Conservation (phyloP, 116 monocot species). For the Cymodocea nodosa region DNA sequence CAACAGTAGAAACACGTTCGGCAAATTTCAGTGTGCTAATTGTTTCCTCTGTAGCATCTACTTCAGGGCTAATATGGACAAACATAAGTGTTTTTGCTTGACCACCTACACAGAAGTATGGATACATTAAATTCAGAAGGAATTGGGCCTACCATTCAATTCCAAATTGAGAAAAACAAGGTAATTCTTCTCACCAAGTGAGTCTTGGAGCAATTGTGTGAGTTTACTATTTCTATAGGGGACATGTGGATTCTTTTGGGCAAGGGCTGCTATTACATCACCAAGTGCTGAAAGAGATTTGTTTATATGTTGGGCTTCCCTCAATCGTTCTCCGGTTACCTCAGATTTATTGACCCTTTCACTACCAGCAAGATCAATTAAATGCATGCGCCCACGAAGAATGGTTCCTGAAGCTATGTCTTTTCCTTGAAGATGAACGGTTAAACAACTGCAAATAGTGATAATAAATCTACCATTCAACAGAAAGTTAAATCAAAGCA, state of each 20-base stretch:
- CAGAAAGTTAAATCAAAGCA: neutral
- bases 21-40: conserved; percentile 98
- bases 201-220: conserved; percentile 92
- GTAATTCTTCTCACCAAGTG: conserved; percentile 52
- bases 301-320: conserved; percentile 97
- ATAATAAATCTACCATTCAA: neutral
- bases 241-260: conserved; percentile 78
- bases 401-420: conserved; percentile 66
- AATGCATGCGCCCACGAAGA: conserved; percentile 84
- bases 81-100: conserved; percentile 99
- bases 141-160: neutral
- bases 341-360: conserved; percentile 94
- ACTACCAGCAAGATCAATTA: conserved; percentile 96
- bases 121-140: neutral
- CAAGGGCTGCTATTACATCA: conserved; percentile 81
- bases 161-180: neutral
- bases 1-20: conserved; percentile 90
- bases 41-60: conserved; percentile 83
- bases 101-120: conserved; percentile 40
- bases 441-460: conserved; percentile 69
- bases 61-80: conserved; percentile 96
- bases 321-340: conserved; percentile 82
- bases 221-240: conserved; percentile 99
- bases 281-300: conserved; percentile 95
- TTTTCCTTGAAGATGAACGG: conserved; percentile 93